A percentile compares a stretch with the other conserved stretches of the same genome.
phyloP scores from a whole-genome alignment of 2,329 filamentous ascomycete species.

The Trichoderma pleuroti region DNA sequence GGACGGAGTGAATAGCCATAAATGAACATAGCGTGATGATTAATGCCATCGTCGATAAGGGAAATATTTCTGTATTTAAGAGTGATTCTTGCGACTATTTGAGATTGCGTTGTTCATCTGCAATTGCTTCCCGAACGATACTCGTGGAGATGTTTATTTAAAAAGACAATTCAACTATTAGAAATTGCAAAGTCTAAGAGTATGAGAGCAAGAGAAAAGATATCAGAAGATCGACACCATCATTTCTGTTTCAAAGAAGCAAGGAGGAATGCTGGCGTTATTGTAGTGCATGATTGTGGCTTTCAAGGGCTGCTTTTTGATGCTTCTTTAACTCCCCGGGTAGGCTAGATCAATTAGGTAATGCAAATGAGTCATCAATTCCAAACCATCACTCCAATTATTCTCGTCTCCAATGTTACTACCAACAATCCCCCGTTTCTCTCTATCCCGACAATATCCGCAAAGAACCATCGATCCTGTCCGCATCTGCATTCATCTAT shows the following conservation, averaged over 20 bases:
- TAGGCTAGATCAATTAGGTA: neutral
- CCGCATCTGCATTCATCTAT: neutral
- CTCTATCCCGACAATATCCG: conserved; percentile 4
- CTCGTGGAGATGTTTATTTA: neutral
- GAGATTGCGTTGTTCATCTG: neutral
- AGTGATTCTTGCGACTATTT: neutral
- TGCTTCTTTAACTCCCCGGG: neutral
- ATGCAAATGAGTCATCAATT: neutral
- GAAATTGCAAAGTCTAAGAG: neutral
- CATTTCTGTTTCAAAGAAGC: neutral
- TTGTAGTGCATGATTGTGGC: neutral
- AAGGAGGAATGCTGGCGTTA: neutral
- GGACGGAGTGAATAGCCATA: neutral
- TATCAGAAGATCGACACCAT: neutral
- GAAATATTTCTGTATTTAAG: neutral
- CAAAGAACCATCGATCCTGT: neutral
- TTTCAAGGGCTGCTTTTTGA: neutral
- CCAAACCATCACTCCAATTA: neutral
- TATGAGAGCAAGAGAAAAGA: neutral
- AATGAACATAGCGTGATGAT: neutral
- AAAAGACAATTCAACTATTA: neutral
- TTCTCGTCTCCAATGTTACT: neutral
- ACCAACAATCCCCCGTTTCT: neutral
- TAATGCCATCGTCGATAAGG: neutral
- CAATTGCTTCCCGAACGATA: neutral